Evolutionary conservation across 495 filamentous ascomycete species (phyloP), one percentile per base, ranked within the genome.

Genomic region (Venustampulla echinocandica): DNA sequence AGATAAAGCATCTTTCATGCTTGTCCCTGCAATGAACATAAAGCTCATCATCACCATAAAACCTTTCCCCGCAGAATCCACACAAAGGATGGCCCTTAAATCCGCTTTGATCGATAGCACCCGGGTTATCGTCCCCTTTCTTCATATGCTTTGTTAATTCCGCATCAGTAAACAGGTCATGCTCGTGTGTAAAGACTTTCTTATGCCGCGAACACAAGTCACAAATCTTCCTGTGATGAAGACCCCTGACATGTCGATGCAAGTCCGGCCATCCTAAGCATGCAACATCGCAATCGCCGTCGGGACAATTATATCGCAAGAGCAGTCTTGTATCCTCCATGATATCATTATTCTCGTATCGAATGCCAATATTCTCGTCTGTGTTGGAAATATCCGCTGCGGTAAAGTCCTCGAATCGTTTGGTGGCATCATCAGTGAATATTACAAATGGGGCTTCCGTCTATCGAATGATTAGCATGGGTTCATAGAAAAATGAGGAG

Each of bases 181-280:
- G 92, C 64, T 99, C 92, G 62, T 97, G 93, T 0, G 92, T 95
- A 53, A 99, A 99, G 28, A 95, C 89, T 52, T 95, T 95, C 69
- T 99, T 97, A 65, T 95, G 85, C 28, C 86, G 67, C 1, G 88
- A 90, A 63, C 92, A 99, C 13, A 97, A 74, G 63, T 95, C 88
- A 65, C 92, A 99, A 81, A 99, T 87, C 58, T 85, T 78, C 65
- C 84, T 92, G 49, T 82, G 69, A 69, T 99, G 92, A 25, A 76
- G 76, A 30, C 57, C 70, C 53, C 80, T 84, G 27, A 96, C 90
- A 71, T 99, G 92, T 39, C 84, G 77, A 63, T 99, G 89, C 48
- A 99, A 67, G 58, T 96, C 87, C 10, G 84, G 86, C 92, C 92
- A 99, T 25, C 81, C 85, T 52, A 89, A 68, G 59, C 90, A 95